Evolutionary conservation across 768 basidiomycete species (phyloP).

Genomic region (Coprinellus micaceus): DNA sequence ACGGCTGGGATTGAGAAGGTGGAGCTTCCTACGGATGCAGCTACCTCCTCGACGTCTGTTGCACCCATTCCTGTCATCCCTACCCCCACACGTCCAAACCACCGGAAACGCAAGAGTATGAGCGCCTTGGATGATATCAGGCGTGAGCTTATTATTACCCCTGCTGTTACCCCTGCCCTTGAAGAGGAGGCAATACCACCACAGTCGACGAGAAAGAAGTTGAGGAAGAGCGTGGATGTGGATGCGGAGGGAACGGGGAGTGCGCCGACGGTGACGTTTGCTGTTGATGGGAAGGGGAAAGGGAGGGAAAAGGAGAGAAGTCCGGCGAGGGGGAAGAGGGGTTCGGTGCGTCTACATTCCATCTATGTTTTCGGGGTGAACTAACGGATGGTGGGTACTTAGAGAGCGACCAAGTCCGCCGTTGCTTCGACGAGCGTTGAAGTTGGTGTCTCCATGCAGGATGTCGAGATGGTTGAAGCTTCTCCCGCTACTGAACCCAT

Average conservation of each 20-base stretch:
- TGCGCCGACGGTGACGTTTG: background rate
- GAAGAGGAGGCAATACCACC: background rate
- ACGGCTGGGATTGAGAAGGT: background rate
- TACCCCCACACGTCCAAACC: constrained; percentile 1
- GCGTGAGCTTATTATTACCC: background rate
- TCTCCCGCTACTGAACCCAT: background rate
- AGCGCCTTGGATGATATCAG: constrained; percentile 8
- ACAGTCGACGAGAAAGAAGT: background rate
- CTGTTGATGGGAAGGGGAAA: background rate
- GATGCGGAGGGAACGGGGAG: background rate
- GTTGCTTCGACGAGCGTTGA: background rate
- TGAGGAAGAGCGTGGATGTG: background rate
- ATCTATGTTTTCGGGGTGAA: background rate
- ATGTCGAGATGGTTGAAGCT: background rate
- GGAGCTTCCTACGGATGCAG: background rate
- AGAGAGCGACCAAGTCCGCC: background rate
- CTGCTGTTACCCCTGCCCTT: too few species aligned
- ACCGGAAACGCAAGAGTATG: constrained; percentile 9
- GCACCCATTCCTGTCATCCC: background rate
- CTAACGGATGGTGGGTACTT: background rate
- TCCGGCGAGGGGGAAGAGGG: background rate
- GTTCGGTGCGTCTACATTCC: background rate
- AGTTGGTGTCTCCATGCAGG: too few species aligned
- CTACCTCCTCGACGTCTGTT: background rate
- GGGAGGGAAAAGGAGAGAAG: background rate